Conservation (phyloP, 805 yeast genomes). For the Cyberlindnera mycetangii region DNA sequence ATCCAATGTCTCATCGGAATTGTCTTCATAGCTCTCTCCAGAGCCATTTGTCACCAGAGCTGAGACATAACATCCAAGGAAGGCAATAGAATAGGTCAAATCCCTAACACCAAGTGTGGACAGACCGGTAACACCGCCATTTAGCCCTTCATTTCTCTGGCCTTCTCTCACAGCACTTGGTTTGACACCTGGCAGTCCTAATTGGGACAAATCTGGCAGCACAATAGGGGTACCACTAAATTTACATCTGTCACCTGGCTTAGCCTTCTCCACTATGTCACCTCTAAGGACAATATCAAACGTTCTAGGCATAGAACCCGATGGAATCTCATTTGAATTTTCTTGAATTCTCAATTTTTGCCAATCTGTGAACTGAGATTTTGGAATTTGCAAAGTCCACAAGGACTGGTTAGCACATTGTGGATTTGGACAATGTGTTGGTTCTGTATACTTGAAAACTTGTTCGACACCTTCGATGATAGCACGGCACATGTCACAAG, state of each 20-base stretch:
- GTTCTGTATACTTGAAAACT: conserved; percentile 89
- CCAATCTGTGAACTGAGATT: conserved; percentile 93
- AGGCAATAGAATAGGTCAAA: conserved; percentile 86
- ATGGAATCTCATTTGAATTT: conserved; percentile 93
- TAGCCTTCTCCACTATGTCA: conserved; percentile 91
- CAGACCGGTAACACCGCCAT: conserved; percentile 86
- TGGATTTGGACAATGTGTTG: conserved; percentile 85
- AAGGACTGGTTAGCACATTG: conserved; percentile 81
- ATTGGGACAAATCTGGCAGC: conserved; percentile 89
- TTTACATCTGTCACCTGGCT: conserved; percentile 94
- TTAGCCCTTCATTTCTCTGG: conserved; percentile 56
- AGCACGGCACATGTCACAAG: conserved; percentile 86
- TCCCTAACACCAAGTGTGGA: conserved; percentile 87
- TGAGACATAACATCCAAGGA: conserved; percentile 85
- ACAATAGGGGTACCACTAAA: conserved; percentile 95
- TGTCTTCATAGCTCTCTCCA: conserved; percentile 37
- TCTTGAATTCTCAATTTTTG: conserved; percentile 94
- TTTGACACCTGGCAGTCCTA: conserved; percentile 93
- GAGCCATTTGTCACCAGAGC: conserved; percentile 45
- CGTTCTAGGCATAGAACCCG: conserved; percentile 98
- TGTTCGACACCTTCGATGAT: conserved; percentile 89
- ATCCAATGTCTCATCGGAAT: conserved; percentile 40
- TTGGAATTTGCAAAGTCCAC: conserved; percentile 81
- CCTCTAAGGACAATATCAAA: conserved; percentile 90
- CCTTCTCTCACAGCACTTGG: conserved; percentile 76